Percentiles rank a stretch among this genome's conserved stretches.
Conservation (phyloP, 2,329 filamentous ascomycete species). For the Aspergillus quadricinctus region DNA sequence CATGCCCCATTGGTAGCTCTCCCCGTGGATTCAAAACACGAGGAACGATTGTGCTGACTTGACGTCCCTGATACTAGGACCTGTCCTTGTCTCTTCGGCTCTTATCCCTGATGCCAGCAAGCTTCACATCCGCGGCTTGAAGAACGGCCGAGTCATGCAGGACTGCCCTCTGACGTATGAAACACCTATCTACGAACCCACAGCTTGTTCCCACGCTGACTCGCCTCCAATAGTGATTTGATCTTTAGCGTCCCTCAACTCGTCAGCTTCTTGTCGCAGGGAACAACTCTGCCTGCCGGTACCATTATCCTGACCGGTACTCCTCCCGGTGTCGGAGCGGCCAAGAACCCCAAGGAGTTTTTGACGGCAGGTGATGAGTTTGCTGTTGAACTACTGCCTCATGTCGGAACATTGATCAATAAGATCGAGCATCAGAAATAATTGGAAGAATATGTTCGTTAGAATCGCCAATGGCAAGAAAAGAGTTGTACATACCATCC, state of each 20-base stretch:
- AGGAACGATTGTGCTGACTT: not conserved
- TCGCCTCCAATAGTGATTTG: constrained; percentile 42
- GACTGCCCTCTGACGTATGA: constrained; percentile 41
- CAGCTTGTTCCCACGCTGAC: constrained; percentile 6
- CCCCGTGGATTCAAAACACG: not conserved
- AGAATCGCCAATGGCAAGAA: not conserved
- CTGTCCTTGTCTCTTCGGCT: constrained; percentile 45
- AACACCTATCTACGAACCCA: not conserved
- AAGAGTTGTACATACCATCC: not conserved
- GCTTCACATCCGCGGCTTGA: constrained; percentile 31
- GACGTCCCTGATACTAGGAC: constrained; percentile 30
- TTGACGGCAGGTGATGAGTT: constrained; percentile 46
- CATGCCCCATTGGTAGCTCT: constrained; percentile 47
- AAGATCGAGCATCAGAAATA: constrained; percentile 34
- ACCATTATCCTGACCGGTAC: constrained; percentile 44
- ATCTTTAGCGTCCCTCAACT: constrained; percentile 50
- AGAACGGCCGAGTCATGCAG: constrained; percentile 53
- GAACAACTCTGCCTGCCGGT: constrained; percentile 40
- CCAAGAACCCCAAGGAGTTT: constrained; percentile 40
- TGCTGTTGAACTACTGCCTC: constrained; percentile 45
- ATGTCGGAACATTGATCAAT: constrained; percentile 48
- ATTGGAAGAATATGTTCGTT: not conserved
- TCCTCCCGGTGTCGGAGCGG: constrained; percentile 39
- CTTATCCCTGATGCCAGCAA: constrained; percentile 29
- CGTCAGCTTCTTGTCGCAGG: constrained; percentile 38